phyloP scores from a whole-genome alignment of 2,329 filamentous ascomycete species.

The Trichocomaceae sp. region DNA sequence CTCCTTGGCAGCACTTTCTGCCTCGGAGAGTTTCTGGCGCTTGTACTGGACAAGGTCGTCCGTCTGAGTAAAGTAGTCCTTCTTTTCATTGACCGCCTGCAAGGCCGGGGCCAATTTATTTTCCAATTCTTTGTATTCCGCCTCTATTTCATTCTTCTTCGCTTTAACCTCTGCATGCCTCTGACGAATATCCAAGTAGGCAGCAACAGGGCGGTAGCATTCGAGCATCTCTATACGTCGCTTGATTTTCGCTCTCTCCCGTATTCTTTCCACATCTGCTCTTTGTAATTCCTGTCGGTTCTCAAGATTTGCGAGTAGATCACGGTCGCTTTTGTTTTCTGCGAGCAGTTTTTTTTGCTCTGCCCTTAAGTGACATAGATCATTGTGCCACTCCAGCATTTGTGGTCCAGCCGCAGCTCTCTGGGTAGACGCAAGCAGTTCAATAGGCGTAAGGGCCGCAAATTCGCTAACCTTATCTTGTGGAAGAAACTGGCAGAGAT shows the following conservation, averaged over 20 bases:
- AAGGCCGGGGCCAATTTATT: conserved; percentile 60
- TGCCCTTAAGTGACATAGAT: conserved; percentile 64
- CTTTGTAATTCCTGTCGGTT: conserved; percentile 66
- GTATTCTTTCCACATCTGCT: conserved; percentile 74
- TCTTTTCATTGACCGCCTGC: conserved; percentile 61
- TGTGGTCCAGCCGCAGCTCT: conserved; percentile 76
- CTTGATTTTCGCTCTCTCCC: conserved; percentile 65
- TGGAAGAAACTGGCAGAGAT: conserved; percentile 92
- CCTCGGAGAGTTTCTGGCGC: conserved; percentile 47
- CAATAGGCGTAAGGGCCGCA: conserved; percentile 71
- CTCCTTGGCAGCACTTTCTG: conserved; percentile 45
- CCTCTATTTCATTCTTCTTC: conserved; percentile 48
- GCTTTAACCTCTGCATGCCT: conserved; percentile 49
- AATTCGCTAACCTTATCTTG: conserved; percentile 96
- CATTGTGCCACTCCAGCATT: conserved; percentile 70
- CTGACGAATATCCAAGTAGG: conserved; percentile 53
- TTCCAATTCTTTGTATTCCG: conserved; percentile 56
- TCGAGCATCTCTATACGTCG: conserved; percentile 59
- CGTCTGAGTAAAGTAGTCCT: conserved; percentile 55
- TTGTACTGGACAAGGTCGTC: conserved; percentile 51
- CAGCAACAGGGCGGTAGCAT: conserved; percentile 58
- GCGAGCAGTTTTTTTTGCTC: conserved; percentile 60
- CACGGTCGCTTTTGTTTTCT: conserved; percentile 53
- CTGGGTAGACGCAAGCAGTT: conserved; percentile 77
- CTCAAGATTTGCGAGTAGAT: conserved; percentile 61